Evolutionary conservation across 179 eudicot genomes (phyloP), one percentile per base, ranked within the genome.

Genomic region (Beta lomatogona): DNA sequence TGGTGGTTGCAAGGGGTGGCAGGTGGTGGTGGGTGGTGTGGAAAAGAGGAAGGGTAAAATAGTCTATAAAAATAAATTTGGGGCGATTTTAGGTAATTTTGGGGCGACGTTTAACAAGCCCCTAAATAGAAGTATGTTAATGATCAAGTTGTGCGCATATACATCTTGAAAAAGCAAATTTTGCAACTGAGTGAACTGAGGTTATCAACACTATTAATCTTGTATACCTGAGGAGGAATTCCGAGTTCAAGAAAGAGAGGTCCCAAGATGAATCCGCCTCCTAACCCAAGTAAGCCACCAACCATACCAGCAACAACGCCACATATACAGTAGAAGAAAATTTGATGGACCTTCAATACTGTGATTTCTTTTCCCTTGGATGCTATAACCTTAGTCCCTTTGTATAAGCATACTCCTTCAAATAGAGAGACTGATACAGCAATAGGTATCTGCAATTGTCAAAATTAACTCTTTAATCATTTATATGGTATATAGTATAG

Each of bases 181-280:
- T 60, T n/a, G 9, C 1, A 60, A 6, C 11, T 60, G 5, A 60
- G 28, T 5, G 5, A 6, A 48, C 0, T 5, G 52, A 48, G 52
- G 52, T 5, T 48, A 48, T 48, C 52, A 48, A 67, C 1, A 21
- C 4, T 5, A 41, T 21, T 15, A 21, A 41, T 41, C 25, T 18
- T 66, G 1, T 45, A 53, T 81, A 83, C 96, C 90, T 92, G 97
- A 85, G 97, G 97, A 77, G 97, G 97, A 82, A 92, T 88, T n/a
- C 94, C 97, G 18, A 92, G 84, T 77, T 92, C 97, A 36, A 92
- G 88, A 80, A 92, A 92, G 46, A 92, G 88, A 22, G 94, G 94
- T 1, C 94, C 97, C 81, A 92, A 79, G 85, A 92, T 92, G 80
- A 92, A 92, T 53, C 97, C 97, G 5, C 94, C 96, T 0, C 96